phyloP scores from a whole-genome alignment of 768 basidiomycete species.

The Macrolepiota dolichaula region DNA sequence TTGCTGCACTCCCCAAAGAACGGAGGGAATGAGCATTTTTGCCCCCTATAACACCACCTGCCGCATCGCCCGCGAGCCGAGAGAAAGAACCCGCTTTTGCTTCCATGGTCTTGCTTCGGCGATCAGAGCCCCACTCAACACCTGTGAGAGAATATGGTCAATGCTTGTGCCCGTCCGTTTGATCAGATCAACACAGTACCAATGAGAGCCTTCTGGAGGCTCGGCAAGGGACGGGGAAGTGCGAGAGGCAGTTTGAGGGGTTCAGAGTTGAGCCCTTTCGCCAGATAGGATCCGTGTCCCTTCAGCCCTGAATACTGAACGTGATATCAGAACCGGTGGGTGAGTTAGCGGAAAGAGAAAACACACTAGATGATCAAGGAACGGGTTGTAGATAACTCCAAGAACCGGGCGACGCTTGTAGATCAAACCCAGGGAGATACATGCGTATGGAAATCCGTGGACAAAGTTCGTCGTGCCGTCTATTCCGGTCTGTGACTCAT shows the following conservation, averaged over 20 bases:
- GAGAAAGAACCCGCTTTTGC: constrained; percentile 67
- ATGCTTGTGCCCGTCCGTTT: not conserved
- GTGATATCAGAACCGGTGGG: not conserved
- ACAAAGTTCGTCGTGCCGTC: constrained; percentile 90
- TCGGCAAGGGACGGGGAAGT: constrained; percentile 57
- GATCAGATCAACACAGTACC: constrained; percentile 35
- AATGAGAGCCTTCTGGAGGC: constrained; percentile 69
- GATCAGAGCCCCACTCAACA: constrained; percentile 88
- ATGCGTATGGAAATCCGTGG: constrained; percentile 83
- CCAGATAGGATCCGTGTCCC: constrained; percentile 79
- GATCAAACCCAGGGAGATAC: constrained; percentile 89
- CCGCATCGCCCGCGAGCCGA: constrained; percentile 70
- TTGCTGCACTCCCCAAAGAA: constrained; percentile 78
- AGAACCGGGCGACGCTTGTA: constrained; percentile 78
- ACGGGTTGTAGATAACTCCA: constrained; percentile 93
- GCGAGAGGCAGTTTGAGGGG: constrained; percentile 65
- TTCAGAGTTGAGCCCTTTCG: constrained; percentile 36
- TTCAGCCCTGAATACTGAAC: constrained; percentile 72
- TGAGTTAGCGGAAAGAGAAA: not conserved
- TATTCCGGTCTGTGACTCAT: constrained; percentile 20
- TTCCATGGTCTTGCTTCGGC: constrained; percentile 46
- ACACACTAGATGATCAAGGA: constrained; percentile 76
- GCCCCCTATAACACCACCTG: constrained; percentile 60
- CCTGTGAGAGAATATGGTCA: constrained; percentile 35
- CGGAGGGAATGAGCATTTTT: constrained; percentile 85